Percentiles rank a stretch among this genome's conserved stretches.
phyloP scores from a whole-genome alignment of 83 land plant genomes.

The Larix sibirica region DNA sequence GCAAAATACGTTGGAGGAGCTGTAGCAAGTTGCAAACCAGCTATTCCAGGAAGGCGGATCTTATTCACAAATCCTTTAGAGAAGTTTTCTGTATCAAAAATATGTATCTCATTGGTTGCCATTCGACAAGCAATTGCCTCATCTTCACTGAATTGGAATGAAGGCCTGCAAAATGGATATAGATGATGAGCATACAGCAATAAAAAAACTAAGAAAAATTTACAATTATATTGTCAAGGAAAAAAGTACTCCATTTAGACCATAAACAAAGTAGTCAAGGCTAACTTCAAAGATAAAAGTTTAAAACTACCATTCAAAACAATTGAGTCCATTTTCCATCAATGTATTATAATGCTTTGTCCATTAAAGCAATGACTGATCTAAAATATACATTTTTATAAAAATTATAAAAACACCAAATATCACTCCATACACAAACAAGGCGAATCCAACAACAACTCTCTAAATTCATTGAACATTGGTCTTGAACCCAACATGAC shows the following conservation, averaged over 20 bases:
- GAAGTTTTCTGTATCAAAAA: conserved; percentile 79
- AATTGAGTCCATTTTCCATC: background rate
- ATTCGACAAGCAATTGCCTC: conserved; percentile 91
- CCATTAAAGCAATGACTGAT: background rate
- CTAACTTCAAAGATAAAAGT: background rate
- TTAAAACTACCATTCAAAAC: background rate
- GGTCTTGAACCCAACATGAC: too few relatives aligned
- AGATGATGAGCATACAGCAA: background rate
- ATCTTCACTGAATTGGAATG: conserved; percentile 83
- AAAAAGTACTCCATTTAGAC: background rate
- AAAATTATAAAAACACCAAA: too few relatives aligned
- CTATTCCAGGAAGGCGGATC: conserved; percentile 84
- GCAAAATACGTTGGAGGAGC: conserved; percentile 84
- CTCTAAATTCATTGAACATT: too few relatives aligned
- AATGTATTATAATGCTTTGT: background rate
- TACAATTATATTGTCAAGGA: background rate
- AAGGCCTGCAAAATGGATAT: conserved; percentile 68
- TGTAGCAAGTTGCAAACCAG: conserved; percentile 72
- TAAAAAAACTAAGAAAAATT: background rate
- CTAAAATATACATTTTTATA: background rate
- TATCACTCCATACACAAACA: too few relatives aligned
- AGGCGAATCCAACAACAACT: too few relatives aligned
- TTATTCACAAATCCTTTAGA: conserved; percentile 68
- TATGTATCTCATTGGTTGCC: conserved; percentile 93
- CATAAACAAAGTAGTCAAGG: background rate